Conservation (phyloP, 352 stramenopile genomes). For the Phytophthora niederhauseri region DNA sequence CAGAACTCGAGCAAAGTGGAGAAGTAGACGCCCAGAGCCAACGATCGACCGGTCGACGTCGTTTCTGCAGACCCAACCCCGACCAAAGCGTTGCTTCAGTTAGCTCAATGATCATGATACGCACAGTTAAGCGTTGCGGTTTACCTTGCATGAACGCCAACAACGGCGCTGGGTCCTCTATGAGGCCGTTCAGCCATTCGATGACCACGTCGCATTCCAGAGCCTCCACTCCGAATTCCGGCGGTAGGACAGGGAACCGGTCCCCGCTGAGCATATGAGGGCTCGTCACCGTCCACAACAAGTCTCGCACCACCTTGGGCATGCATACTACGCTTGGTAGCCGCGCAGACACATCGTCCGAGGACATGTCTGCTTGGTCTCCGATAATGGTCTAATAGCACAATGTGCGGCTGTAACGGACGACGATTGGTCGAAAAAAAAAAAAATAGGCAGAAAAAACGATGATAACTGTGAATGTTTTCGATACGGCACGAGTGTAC, state of each 20-base stretch:
- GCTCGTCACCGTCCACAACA: conserved; percentile 68
- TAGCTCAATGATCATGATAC: conserved; percentile 1
- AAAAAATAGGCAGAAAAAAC: conserved; percentile 2
- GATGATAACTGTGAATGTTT: not conserved
- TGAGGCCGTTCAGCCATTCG: conserved; percentile 54
- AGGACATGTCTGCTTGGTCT: conserved; percentile 25
- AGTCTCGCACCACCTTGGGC: conserved; percentile 69
- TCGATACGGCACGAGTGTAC: not conserved
- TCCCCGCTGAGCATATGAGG: conserved; percentile 55
- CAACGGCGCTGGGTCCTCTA: conserved; percentile 50
- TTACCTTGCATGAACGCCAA: conserved; percentile 60
- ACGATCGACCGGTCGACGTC: conserved; percentile 35
- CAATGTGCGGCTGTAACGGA: conserved; percentile 20
- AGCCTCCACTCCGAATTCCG: conserved; percentile 36
- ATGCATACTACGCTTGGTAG: conserved; percentile 19
- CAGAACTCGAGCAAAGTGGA: conserved; percentile 74
- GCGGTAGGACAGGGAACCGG: conserved; percentile 54
- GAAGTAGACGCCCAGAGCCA: conserved; percentile 79
- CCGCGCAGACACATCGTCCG: conserved; percentile 7
- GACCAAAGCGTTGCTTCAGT: not conserved
- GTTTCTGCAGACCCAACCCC: conserved; percentile 34
- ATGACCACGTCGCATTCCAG: conserved; percentile 37
- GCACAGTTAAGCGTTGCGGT: not conserved
- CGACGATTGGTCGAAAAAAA: conserved; percentile 24
- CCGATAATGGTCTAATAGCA: conserved; percentile 10